Conservation (phyloP, 495 filamentous ascomycete genomes). For the Mytilinidion resinicola region DNA sequence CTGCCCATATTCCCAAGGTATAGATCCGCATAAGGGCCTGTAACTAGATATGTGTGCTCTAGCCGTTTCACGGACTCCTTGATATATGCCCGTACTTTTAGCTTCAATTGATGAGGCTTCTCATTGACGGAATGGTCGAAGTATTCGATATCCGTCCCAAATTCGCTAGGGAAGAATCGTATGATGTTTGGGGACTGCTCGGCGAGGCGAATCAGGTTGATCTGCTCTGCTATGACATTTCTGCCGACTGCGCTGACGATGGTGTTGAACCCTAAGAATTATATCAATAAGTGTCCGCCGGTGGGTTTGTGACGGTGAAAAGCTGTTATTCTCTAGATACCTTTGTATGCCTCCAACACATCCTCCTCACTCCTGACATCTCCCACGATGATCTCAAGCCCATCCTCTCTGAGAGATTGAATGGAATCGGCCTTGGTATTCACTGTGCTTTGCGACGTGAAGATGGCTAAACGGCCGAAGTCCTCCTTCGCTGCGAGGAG, state of each 20-base stretch:
- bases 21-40: conserved; percentile 64
- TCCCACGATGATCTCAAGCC: conserved; percentile 54
- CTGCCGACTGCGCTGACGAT: conserved; percentile 60
- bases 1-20: conserved; percentile 44
- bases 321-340: conserved; percentile 17
- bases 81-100: conserved; percentile 56
- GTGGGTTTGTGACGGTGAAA: too few relatives aligned
- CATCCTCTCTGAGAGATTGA: conserved; percentile 42
- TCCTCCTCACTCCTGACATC: conserved; percentile 49
- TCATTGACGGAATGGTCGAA: conserved; percentile 51
- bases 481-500: conserved; percentile 48
- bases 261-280: conserved; percentile 50
- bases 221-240: conserved; percentile 50
- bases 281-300: background rate
- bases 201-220: conserved; percentile 53
- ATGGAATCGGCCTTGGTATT: conserved; percentile 36
- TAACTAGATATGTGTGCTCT: conserved; percentile 62
- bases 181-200: conserved; percentile 49
- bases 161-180: conserved; percentile 68
- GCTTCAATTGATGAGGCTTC: conserved; percentile 64
- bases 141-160: conserved; percentile 70
- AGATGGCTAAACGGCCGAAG: conserved; percentile 54
- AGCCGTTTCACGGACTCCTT: conserved; percentile 44
- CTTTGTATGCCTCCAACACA: conserved; percentile 48
- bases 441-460: conserved; percentile 53